Evolutionary conservation across 176 grass and related monocot genomes (phyloP).

Genomic region (Oryza glaberrima): DNA sequence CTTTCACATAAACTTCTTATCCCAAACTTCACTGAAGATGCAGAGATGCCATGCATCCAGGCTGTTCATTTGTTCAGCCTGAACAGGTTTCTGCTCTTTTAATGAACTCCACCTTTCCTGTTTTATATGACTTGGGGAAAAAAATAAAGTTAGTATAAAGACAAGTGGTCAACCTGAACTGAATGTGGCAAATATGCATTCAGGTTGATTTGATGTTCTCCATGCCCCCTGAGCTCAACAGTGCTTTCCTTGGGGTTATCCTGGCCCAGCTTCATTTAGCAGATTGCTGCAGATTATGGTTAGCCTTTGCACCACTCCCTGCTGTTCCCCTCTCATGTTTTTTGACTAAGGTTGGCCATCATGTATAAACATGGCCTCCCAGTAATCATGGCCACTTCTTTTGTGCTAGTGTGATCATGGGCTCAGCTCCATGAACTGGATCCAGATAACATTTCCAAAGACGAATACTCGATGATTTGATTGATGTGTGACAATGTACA

Average conservation of each 20-base stretch:
- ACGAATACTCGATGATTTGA: constrained; percentile 36
- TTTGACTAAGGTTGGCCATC: constrained; percentile 38
- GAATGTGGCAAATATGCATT: constrained; percentile 17
- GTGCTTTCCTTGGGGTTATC: constrained; percentile 24
- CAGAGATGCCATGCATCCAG: neutral
- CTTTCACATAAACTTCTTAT: neutral
- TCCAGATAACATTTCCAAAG: constrained; percentile 41
- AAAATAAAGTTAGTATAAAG: neutral
- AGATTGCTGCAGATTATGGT: constrained; percentile 13
- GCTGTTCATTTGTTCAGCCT: neutral
- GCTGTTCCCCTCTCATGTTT: constrained; percentile 29
- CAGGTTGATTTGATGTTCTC: constrained; percentile 54
- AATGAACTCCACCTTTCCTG: neutral
- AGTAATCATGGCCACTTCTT: constrained; percentile 38
- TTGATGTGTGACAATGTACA: neutral
- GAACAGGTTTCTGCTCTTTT: neutral
- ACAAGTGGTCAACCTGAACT: constrained; percentile 33
- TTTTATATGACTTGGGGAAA: neutral
- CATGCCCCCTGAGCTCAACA: constrained; percentile 42
- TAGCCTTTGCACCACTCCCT: constrained; percentile 34
- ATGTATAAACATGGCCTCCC: constrained; percentile 21
- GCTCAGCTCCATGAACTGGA: constrained; percentile 20
- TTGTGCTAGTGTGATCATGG: constrained; percentile 34
- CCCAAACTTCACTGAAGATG: neutral
- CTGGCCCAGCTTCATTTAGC: constrained; percentile 41